phyloP scores from a whole-genome alignment of 2,329 filamentous ascomycete genomes.

The Fusarium kyushuense region DNA sequence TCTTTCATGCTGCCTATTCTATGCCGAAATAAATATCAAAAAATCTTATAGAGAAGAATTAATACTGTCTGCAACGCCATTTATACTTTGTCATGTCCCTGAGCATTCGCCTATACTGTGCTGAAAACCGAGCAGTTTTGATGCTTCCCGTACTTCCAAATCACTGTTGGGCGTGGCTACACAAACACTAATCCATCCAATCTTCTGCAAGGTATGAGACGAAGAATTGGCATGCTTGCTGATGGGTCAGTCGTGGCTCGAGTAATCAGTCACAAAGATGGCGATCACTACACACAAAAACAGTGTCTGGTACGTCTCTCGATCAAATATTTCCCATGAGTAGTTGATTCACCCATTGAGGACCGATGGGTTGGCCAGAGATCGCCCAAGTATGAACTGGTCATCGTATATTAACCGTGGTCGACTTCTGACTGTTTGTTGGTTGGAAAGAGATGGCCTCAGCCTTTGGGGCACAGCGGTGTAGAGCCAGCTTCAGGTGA shows the following conservation, averaged over 20 bases:
- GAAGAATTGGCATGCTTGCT: background rate
- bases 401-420: too few species aligned
- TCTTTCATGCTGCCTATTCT: background rate
- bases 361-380: background rate
- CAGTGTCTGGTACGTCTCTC: background rate
- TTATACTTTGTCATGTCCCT: too few species aligned
- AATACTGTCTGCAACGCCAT: too few species aligned
- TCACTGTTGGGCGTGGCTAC: too few species aligned
- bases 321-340: background rate
- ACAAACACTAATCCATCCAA: background rate
- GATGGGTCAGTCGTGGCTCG: background rate
- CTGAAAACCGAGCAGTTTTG: too few species aligned
- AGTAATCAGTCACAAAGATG: background rate
- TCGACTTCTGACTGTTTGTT: background rate
- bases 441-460: background rate
- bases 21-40: background rate
- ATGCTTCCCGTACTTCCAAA: too few species aligned
- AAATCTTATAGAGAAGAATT: too few species aligned
- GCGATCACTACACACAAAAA: background rate
- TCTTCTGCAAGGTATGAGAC: background rate
- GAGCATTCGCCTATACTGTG: too few species aligned
- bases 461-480: slow-evolving; percentile 5
- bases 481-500: background rate
- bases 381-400: background rate
- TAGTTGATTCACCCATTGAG: background rate